Conservation (phyloP, 2,329 filamentous ascomycete species). For the Huntiella omanensis region DNA sequence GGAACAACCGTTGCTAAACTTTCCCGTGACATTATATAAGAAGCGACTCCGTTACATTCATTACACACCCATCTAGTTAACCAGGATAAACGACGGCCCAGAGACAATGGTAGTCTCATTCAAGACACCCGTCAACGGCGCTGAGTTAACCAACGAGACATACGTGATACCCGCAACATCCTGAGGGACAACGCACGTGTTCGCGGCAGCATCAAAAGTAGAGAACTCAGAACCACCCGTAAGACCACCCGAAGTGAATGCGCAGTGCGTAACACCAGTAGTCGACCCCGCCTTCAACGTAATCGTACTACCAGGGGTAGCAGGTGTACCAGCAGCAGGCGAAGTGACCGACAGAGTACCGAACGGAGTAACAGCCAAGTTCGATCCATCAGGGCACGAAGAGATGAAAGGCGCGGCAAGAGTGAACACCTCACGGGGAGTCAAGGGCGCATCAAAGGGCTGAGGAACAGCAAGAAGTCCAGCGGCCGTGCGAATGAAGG, state of each 20-base stretch:
- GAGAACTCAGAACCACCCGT: constrained; percentile 41
- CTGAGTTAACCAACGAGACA: constrained; percentile 41
- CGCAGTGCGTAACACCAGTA: constrained; percentile 38
- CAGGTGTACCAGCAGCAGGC: constrained; percentile 22
- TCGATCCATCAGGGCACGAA: constrained; percentile 47
- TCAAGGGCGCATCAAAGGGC: constrained; percentile 52
- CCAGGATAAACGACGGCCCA: constrained; percentile 39
- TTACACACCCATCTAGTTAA: constrained; percentile 22
- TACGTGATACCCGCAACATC: constrained; percentile 46
- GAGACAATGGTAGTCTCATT: constrained; percentile 47
- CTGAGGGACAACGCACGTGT: constrained; percentile 41
- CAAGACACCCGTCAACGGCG: constrained; percentile 30
- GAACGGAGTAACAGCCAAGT: constrained; percentile 44
- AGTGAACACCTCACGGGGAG: constrained; percentile 51
- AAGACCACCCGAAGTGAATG: constrained; percentile 43
- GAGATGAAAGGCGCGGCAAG: constrained; percentile 55
- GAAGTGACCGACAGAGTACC: constrained; percentile 32
- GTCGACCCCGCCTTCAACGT: constrained; percentile 32
- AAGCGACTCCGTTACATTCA: not conserved
- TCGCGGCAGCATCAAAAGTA: constrained; percentile 29
- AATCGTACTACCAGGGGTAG: constrained; percentile 19
- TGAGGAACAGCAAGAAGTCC: constrained; percentile 42
- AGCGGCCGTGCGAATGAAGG: constrained; percentile 45
- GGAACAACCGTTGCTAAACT: too few species aligned
- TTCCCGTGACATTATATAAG: too few species aligned